Evolutionary conservation across 2,329 filamentous ascomycete genomes (phyloP), one percentile per base, ranked within the genome.

Genomic region (Cyclaneusma minus): DNA sequence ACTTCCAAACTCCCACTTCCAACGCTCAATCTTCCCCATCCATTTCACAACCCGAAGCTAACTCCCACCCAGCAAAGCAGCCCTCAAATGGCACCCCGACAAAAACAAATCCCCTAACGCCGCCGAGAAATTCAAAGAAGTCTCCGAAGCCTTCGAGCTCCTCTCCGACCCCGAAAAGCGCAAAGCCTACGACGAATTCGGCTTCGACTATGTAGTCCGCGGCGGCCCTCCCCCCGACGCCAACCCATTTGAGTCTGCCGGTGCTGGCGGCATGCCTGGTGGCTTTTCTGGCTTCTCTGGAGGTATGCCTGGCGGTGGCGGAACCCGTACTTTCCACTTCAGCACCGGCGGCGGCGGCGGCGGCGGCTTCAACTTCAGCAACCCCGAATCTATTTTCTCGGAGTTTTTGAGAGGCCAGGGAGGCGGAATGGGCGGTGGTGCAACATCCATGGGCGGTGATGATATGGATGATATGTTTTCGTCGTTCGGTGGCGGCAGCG

Each of bases 101-200:
- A 98, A 95, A 65, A 98, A 95, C 64, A 85, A 85, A 54, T 76
- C 92, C 56, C 84, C 87, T 42, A 73, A 84, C 16, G 58, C 71
- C 27, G 82, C 87, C 6, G 89, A 95, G 50, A 94, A 87, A 55
- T 98, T 98, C 65, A 98, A 98, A 58, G 89, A 95, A 52, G 80
- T 84, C 37, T 93, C 84, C 1, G 85, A 95, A 58, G 89, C 89
- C 30, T 98, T 94, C 59, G 89, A 98, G 57, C 92, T 98, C 41
- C 73, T 98, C 3, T 92, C 83, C 34, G 89, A 98, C 45, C 85
- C 87, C 33, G 85, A 95, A 50, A 98, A 95, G 58, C 78, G 89
- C 45, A 89, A 92, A 54, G 75, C 76, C 21, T 98, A 98, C 51
- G 89, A 98, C 50, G 76, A 87, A 48, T 94, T 76, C 52, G 89